phyloP scores from a whole-genome alignment of 495 filamentous ascomycete species.

The Xanthoparmelia taractica region DNA sequence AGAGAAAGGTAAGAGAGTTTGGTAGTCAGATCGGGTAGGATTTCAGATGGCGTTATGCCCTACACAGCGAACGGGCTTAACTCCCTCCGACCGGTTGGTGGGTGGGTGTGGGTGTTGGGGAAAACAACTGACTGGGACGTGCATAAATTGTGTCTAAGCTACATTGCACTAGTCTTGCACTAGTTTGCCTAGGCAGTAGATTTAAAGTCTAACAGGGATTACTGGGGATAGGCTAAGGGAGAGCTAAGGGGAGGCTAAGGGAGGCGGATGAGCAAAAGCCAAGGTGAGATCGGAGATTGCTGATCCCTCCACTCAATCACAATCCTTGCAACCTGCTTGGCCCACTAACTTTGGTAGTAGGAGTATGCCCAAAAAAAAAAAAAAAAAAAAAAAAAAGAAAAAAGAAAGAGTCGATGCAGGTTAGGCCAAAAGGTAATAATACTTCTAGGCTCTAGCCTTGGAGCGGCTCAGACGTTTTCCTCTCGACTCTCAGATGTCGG shows the following conservation, averaged over 20 bases:
- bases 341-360: too few relatives aligned
- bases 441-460: constrained; percentile 6
- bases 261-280: background rate
- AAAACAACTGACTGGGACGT: constrained; percentile 17
- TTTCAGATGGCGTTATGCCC: constrained; percentile 19
- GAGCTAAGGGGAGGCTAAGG: too few relatives aligned
- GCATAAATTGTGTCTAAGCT: constrained; percentile 14
- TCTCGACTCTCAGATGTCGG: background rate
- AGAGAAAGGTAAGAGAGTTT: constrained; percentile 9
- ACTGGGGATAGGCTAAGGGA: too few relatives aligned
- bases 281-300: constrained; percentile 23
- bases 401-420: background rate
- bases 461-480: constrained; percentile 15
- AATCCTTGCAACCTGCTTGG: background rate
- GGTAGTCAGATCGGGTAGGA: constrained; percentile 19
- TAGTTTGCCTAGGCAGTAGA: background rate
- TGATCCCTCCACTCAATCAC: constrained; percentile 7
- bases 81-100: background rate
- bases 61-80: constrained; percentile 5
- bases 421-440: too few relatives aligned
- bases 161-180: too few relatives aligned
- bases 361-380: too few relatives aligned
- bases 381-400: too few relatives aligned
- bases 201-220: constrained; percentile 14
- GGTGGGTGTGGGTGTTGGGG: background rate